Conservation (phyloP, 148 eudicot genomes). For the Polygonum aviculare region DNA sequence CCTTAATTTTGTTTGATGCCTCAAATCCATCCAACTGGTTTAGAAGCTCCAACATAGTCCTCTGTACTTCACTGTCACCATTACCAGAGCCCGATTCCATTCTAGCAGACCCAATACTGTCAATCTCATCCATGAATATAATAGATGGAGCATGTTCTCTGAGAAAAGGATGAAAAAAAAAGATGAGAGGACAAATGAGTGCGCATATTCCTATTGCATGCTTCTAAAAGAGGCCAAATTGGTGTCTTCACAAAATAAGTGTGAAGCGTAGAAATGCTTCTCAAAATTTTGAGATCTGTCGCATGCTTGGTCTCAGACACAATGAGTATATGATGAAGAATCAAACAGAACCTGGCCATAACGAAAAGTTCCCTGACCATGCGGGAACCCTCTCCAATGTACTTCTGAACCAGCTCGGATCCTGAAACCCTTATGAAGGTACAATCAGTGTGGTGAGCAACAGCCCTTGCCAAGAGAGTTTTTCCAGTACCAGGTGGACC, state of each 20-base stretch:
- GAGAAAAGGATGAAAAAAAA: slow-evolving; percentile 14
- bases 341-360: slow-evolving; percentile 61
- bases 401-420: slow-evolving; percentile 82
- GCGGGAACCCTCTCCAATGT: slow-evolving; percentile 79
- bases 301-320: no score
- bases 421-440: slow-evolving; percentile 94
- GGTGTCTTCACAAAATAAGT: background rate
- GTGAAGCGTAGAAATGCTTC: background rate
- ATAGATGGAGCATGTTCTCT: slow-evolving; percentile 90
- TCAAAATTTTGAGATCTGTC: background rate
- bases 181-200: background rate
- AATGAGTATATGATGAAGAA: background rate
- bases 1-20: slow-evolving; percentile 81
- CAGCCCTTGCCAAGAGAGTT: slow-evolving; percentile 83
- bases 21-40: slow-evolving; percentile 80
- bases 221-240: background rate
- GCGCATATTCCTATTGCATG: no score
- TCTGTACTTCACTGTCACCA: slow-evolving; percentile 77
- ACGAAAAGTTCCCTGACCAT: slow-evolving; percentile 86
- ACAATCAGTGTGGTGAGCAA: slow-evolving; percentile 91
- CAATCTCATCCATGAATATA: slow-evolving; percentile 77
- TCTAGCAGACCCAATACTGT: slow-evolving; percentile 76
- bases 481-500: slow-evolving; percentile 97
- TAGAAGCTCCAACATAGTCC: slow-evolving; percentile 79
- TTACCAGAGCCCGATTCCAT: slow-evolving; percentile 85